Base-by-base conservation (phyloP, 1,284 basidiomycete genomes). In the Papiliotrema fonsecae region DNA sequence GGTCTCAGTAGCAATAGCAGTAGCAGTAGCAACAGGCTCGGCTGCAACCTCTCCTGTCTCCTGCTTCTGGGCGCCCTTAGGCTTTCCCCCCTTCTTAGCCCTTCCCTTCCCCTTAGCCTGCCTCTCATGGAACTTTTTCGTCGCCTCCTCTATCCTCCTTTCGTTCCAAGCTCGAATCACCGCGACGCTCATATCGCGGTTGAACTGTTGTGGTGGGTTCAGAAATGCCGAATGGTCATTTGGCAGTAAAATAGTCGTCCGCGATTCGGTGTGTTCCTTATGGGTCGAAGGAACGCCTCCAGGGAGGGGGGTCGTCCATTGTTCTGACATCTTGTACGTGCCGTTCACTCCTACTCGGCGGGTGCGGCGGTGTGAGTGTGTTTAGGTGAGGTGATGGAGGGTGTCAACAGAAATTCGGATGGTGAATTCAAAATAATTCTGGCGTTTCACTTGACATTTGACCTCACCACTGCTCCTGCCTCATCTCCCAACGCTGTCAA, bases 191-290 rank as follows among this genome's bases (percentile, higher is more conserved):
- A 92, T 74, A 73, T 98, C 94, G 37, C 96, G 81, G 74, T 99
- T 99, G 78, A 97, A 99, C 72, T 99, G 91, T 66, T 99, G 94
- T 6, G 97, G 88, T 2, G 96, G 94, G 68, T 99, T 99, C 51
- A 98, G 77, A 74, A 99, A 99, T 1, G 90, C 87, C 54, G 87
- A 84, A 62, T 88, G 83, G 48, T 75, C 76, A 39, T 83, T 78
- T 1, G 86, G 84, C 10, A 91, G 77, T 49, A 94, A 79, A 62
- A 94, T 87, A 61, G 84, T 84, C 1, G 90, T 84, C 2, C 81
- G 85, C 62, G 88, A 87, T 76, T 96, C 91, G 9, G 84, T 86
- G 74, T 92, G 87, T 42, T 91, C 77, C 7, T 78, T 81, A 73
- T 84, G 87, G 24, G 86, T 86, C 53, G 84, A 81, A 1, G 89